phyloP scores from a whole-genome alignment of 192 early-diverging fungal genomes.

The Backusella tuberculispora region DNA sequence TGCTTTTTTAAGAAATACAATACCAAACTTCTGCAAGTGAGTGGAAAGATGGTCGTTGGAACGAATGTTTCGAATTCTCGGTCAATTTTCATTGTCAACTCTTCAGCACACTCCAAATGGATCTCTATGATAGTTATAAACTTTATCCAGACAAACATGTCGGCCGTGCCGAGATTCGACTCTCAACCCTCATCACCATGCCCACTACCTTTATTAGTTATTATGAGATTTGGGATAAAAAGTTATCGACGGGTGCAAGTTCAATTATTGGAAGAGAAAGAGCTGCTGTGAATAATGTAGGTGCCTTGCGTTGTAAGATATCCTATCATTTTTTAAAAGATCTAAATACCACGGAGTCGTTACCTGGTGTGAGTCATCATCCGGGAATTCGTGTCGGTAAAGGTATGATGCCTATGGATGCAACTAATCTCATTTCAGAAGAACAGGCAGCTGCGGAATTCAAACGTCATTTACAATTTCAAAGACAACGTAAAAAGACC shows the following conservation, averaged over 20 bases:
- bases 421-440: constrained; percentile 10
- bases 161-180: constrained; percentile 69
- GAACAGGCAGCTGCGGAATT: constrained; percentile 23
- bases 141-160: constrained; percentile 67
- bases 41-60: constrained; percentile 62
- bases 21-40: constrained; percentile 67
- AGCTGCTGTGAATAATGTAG: constrained; percentile 55
- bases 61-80: constrained; percentile 71
- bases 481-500: constrained; percentile 4
- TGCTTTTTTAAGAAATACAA: constrained; percentile 57
- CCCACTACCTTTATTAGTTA: constrained; percentile 73
- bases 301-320: constrained; percentile 69
- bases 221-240: constrained; percentile 80
- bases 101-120: constrained; percentile 71
- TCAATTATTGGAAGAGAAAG: constrained; percentile 49
- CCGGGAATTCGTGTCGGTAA: no score
- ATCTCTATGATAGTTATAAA: constrained; percentile 67
- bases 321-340: constrained; percentile 54
- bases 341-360: neutral
- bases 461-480: constrained; percentile 15
- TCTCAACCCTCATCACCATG: constrained; percentile 61
- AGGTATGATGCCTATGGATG: neutral
- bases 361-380: neutral
- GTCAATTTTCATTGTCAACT: constrained; percentile 76
- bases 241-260: constrained; percentile 61